Conservation (phyloP, 305 asterid species). For the Stenogyne calaminthoides region DNA sequence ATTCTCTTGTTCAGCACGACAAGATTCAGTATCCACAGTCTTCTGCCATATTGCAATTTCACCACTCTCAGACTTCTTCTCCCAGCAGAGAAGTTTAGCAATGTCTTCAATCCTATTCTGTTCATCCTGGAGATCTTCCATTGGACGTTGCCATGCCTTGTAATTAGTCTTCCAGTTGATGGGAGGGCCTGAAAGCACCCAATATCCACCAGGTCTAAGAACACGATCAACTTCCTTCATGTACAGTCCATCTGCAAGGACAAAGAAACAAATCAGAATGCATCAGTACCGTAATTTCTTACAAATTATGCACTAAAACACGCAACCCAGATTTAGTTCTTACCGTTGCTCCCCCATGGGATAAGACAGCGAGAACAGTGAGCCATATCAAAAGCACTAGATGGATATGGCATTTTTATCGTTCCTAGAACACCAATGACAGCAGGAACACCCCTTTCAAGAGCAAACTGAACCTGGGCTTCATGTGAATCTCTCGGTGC, state of each 20-base stretch:
- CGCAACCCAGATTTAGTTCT: constrained; percentile 20
- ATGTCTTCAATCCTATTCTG: constrained; percentile 67
- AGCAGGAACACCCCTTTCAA: constrained; percentile 83
- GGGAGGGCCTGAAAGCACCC: constrained; percentile 88
- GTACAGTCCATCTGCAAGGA: constrained; percentile 60
- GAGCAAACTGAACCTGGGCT: constrained; percentile 89
- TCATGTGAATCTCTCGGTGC: constrained; percentile 83
- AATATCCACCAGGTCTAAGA: constrained; percentile 77
- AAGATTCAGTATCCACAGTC: constrained; percentile 45
- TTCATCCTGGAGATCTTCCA: constrained; percentile 67
- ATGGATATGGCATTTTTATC: constrained; percentile 71
- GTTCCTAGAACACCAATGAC: constrained; percentile 81
- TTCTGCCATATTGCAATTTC: constrained; percentile 80
- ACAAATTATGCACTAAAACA: background rate
- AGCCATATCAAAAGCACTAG: constrained; percentile 72
- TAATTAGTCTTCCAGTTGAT: constrained; percentile 65
- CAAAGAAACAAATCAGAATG: constrained; percentile 4
- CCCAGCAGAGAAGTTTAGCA: constrained; percentile 76
- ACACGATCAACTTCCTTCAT: constrained; percentile 78
- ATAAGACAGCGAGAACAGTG: constrained; percentile 84
- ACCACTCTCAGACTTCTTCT: constrained; percentile 65
- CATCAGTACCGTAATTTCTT: background rate
- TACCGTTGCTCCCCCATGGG: constrained; percentile 76
- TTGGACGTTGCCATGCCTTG: constrained; percentile 67
- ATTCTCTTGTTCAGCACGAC: constrained; percentile 53